phyloP scores from a whole-genome alignment of 2,329 filamentous ascomycete species.

The Sporothrix variecibatus region DNA sequence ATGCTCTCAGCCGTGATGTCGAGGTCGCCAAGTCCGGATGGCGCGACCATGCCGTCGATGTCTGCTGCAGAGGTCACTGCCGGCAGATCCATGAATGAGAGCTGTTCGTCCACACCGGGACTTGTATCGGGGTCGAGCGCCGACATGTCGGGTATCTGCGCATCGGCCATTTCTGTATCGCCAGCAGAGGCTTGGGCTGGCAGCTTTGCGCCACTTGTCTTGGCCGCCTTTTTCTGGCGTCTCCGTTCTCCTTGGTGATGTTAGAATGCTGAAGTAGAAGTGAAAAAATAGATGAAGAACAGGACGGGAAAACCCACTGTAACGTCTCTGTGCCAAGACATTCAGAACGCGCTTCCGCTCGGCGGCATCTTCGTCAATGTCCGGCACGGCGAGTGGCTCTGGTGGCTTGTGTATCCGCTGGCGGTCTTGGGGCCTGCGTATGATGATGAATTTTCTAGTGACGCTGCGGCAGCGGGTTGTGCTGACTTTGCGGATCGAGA shows the following conservation, averaged over 20 bases:
- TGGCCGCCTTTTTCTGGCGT: constrained; percentile 29
- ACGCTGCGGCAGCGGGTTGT: not conserved
- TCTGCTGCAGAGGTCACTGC: not conserved
- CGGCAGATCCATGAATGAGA: constrained; percentile 1
- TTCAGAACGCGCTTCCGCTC: constrained; percentile 58
- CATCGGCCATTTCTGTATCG: not conserved
- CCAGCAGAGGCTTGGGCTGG: not conserved
- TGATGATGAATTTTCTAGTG: not conserved
- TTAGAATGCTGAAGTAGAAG: not conserved
- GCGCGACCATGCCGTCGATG: not conserved
- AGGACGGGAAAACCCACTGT: constrained; percentile 41
- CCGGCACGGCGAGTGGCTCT: constrained; percentile 46
- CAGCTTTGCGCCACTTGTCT: not conserved
- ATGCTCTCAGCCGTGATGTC: not conserved
- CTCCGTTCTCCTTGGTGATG: constrained; percentile 37
- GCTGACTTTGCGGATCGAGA: not conserved
- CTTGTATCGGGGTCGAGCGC: constrained; percentile 1
- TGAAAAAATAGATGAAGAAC: too few relatives aligned
- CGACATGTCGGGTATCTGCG: not conserved
- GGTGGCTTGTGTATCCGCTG: constrained; percentile 47
- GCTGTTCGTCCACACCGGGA: not conserved
- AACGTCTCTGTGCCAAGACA: constrained; percentile 56
- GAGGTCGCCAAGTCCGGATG: not conserved
- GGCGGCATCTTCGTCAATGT: constrained; percentile 52
- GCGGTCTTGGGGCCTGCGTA: constrained; percentile 35